Evolutionary conservation across 2,329 filamentous ascomycete genomes (phyloP).

Genomic region (Byssoonygena ceratinophila): DNA sequence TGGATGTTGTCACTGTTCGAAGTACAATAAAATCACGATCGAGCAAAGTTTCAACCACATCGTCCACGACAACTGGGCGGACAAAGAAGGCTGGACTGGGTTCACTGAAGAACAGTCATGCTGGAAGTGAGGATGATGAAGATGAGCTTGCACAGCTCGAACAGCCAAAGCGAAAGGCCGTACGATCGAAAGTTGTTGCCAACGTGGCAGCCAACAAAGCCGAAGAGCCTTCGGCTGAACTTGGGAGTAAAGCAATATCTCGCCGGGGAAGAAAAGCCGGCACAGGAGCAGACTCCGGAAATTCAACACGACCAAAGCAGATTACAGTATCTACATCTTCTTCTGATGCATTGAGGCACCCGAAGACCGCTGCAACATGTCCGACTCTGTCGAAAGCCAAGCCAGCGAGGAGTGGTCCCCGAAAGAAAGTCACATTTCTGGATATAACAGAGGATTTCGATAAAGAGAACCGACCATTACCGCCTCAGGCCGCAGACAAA

Average conservation of each 20-base stretch:
- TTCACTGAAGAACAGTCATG: neutral
- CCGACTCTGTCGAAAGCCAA: conserved; percentile 11
- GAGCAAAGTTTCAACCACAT: conserved; percentile 1
- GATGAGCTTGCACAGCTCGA: conserved; percentile 20
- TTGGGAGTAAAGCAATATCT: neutral
- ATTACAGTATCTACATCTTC: neutral
- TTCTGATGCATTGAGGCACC: neutral
- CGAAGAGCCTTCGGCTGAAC: conserved; percentile 10
- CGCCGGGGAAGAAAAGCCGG: conserved; percentile 21
- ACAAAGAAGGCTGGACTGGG: neutral
- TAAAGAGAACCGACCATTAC: conserved; percentile 22
- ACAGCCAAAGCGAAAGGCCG: conserved; percentile 15
- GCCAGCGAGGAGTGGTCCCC: conserved; percentile 24
- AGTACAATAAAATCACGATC: neutral
- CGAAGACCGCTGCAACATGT: neutral
- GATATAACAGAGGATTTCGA: conserved; percentile 33
- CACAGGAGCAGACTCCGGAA: conserved; percentile 18
- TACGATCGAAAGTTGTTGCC: conserved; percentile 10
- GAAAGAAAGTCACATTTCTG: conserved; percentile 41
- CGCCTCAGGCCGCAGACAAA: conserved; percentile 6
- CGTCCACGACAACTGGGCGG: neutral
- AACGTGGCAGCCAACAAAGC: conserved; percentile 15
- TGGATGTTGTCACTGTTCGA: conserved; percentile 16
- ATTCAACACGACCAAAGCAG: neutral
- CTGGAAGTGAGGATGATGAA: conserved; percentile 21